A percentile compares a stretch with the other conserved stretches of the same genome.
These are phyloP conservation scores for Trypanosoma lewisi DNA, from an alignment of 208 protist genomes.

Conservation along the genomic window DNA sequence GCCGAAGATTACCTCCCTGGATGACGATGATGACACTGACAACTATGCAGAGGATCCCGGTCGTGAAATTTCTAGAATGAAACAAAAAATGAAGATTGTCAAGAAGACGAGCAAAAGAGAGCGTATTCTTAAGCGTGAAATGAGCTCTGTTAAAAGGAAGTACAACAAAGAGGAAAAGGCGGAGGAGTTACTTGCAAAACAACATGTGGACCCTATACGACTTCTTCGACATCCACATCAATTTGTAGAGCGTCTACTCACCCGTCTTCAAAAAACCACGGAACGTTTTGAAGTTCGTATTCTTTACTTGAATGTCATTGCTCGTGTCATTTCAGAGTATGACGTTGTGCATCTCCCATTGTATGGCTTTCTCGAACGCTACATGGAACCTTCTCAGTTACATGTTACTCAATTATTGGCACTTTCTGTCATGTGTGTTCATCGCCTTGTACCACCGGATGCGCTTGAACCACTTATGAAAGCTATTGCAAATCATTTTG, in stretches of 20 bases:
- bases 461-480: constrained; percentile 89
- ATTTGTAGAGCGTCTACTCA: constrained; percentile 94
- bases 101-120: constrained; percentile 91
- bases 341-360: constrained; percentile 96
- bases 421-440: constrained; percentile 93
- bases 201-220: constrained; percentile 92
- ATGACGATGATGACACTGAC: constrained; percentile 78
- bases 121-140: constrained; percentile 81
- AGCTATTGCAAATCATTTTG: constrained; percentile 96
- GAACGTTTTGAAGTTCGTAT: constrained; percentile 95
- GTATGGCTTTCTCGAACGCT: constrained; percentile 96
- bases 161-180: constrained; percentile 85
- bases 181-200: constrained; percentile 76
- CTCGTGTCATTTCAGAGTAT: constrained; percentile 92
- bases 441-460: constrained; percentile 95
- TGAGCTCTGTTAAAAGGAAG: constrained; percentile 62
- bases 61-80: constrained; percentile 83
- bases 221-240: constrained; percentile 96
- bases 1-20: constrained; percentile 73
- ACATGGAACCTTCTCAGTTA: constrained; percentile 96
- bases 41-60: constrained; percentile 66
- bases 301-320: constrained; percentile 96
- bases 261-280: constrained; percentile 87
- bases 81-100: constrained; percentile 91
- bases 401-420: constrained; percentile 95